These are phyloP conservation scores for Rosa persica DNA, from an alignment of 306 rosid genomes.

Conservation along the genomic window DNA sequence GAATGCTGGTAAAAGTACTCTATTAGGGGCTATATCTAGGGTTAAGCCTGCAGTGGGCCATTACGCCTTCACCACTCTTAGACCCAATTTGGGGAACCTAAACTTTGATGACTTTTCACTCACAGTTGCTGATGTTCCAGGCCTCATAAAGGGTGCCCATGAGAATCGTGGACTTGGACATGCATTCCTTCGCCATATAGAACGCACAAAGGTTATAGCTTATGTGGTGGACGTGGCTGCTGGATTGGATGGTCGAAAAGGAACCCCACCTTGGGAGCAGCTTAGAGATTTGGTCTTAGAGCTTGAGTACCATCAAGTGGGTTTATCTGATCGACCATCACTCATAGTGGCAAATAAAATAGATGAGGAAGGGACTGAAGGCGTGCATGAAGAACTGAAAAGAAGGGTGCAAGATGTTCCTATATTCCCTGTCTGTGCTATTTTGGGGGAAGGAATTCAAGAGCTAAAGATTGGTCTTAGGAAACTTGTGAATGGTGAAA, in stretches of 20 bases:
- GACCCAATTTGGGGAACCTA: constrained; percentile 88
- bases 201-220: constrained; percentile 83
- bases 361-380: constrained; percentile 81
- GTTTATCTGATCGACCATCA: constrained; percentile 76
- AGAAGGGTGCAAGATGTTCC: constrained; percentile 66
- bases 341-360: constrained; percentile 86
- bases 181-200: constrained; percentile 90
- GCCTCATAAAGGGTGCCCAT: constrained; percentile 93
- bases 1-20: constrained; percentile 96
- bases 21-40: constrained; percentile 83
- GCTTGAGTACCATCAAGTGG: constrained; percentile 82
- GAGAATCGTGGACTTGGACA: constrained; percentile 86
- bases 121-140: constrained; percentile 91
- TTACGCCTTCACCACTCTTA: constrained; percentile 89
- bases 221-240: constrained; percentile 88
- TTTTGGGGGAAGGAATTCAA: constrained; percentile 77
- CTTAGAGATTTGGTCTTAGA: constrained; percentile 69
- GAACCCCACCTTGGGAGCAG: constrained; percentile 91
- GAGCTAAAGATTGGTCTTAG: constrained; percentile 78
- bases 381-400: constrained; percentile 65
- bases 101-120: constrained; percentile 80
- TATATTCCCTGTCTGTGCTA: constrained; percentile 79
- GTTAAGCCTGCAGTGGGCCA: constrained; percentile 81
- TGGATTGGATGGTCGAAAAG: constrained; percentile 69
- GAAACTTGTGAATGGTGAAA: constrained; percentile 72